Evolutionary conservation across 164 flowering plant genomes (phyloP).

Genomic region (Hamamelis virginiana): DNA sequence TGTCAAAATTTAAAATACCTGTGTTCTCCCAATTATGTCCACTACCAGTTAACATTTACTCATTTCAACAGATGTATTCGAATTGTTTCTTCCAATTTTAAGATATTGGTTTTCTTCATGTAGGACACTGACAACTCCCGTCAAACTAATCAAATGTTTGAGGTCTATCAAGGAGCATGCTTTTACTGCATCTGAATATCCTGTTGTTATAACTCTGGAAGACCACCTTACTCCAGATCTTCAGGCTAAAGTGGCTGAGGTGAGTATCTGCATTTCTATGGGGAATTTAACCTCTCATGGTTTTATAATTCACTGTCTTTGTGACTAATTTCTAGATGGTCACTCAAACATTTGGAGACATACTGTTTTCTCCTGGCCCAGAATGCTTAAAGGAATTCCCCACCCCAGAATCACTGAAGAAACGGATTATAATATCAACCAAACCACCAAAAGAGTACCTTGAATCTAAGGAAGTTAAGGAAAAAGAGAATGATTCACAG

Average conservation of each 20-base stretch:
- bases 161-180: conserved; percentile 66
- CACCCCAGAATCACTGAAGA: conserved; percentile 61
- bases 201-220: conserved; percentile 71
- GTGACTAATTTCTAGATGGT: conserved; percentile 48
- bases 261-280: conserved; percentile 19
- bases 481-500: conserved; percentile 27
- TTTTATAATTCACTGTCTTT: conserved; percentile 2
- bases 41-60: neutral
- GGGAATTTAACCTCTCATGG: neutral
- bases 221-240: conserved; percentile 75
- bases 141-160: conserved; percentile 58
- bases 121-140: conserved; percentile 69
- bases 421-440: conserved; percentile 60
- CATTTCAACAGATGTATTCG: neutral
- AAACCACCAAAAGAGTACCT: conserved; percentile 81
- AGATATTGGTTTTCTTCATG: conserved; percentile 6
- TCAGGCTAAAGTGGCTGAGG: conserved; percentile 78
- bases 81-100: neutral
- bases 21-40: neutral
- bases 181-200: conserved; percentile 63
- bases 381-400: conserved; percentile 67
- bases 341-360: conserved; percentile 59
- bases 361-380: conserved; percentile 53
- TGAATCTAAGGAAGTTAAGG: conserved; percentile 43
- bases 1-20: neutral